Conservation (phyloP, 1,139 yeast species). For the Scheffersomyces segobiensis region DNA sequence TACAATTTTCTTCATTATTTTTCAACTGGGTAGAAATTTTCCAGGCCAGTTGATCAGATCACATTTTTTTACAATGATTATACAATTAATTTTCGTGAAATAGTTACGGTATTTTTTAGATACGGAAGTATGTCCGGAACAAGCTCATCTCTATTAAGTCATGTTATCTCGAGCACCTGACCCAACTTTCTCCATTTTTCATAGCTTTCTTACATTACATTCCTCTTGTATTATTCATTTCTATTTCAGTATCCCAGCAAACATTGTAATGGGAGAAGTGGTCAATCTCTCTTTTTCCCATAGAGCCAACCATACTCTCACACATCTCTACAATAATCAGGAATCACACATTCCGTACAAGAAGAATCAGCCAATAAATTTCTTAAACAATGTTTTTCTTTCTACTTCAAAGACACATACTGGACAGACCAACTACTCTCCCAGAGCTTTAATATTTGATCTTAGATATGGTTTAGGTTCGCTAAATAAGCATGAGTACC, state of each 20-base stretch:
- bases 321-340: slow-evolving; percentile 82
- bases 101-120: too few relatives aligned
- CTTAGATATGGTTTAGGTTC: slow-evolving; percentile 66
- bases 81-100: not conserved
- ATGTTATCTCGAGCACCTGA: not conserved
- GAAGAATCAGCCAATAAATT: slow-evolving; percentile 23
- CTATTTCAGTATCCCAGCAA: not conserved
- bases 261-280: slow-evolving; percentile 61
- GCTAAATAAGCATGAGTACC: slow-evolving; percentile 54
- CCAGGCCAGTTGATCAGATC: not conserved
- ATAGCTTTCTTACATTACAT: not conserved
- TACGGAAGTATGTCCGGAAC: not conserved
- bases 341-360: slow-evolving; percentile 64
- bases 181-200: not conserved
- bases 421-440: slow-evolving; percentile 63
- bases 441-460: slow-evolving; percentile 81
- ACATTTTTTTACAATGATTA: too few relatives aligned
- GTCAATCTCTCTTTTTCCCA: slow-evolving; percentile 73
- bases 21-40: not conserved
- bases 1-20: not conserved
- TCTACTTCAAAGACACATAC: slow-evolving; percentile 36
- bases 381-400: slow-evolving; percentile 35
- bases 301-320: slow-evolving; percentile 64
- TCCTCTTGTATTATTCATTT: not conserved
- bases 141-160: not conserved